These are phyloP conservation scores for Fusarium sp. DNA, from an alignment of 2,329 filamentous ascomycete genomes.

Conservation along the genomic window DNA sequence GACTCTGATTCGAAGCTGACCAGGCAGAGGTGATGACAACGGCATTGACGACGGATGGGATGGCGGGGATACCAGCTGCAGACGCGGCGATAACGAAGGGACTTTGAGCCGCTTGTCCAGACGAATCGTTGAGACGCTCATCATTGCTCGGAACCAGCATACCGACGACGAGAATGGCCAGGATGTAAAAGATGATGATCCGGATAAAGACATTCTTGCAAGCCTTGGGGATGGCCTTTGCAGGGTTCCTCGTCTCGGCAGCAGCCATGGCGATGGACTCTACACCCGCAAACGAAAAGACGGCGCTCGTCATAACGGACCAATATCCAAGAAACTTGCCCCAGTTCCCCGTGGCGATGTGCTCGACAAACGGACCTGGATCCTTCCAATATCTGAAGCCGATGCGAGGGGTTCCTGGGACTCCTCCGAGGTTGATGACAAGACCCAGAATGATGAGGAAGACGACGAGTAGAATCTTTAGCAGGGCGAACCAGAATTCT, in stretches of 20 bases:
- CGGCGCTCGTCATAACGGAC: conserved; percentile 71
- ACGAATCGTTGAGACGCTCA: conserved; percentile 62
- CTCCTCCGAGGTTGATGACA: conserved; percentile 46
- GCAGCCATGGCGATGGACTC: conserved; percentile 72
- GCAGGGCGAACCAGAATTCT: conserved; percentile 63
- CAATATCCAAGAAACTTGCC: conserved; percentile 76
- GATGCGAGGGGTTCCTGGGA: conserved; percentile 39
- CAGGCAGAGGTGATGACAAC: conserved; percentile 79
- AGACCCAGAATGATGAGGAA: conserved; percentile 62
- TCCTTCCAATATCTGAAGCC: conserved; percentile 55
- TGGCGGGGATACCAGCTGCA: conserved; percentile 73
- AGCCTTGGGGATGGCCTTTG: conserved; percentile 64
- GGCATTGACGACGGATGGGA: conserved; percentile 81
- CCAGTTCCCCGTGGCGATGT: conserved; percentile 68
- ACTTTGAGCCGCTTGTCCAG: conserved; percentile 55
- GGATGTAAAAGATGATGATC: conserved; percentile 72
- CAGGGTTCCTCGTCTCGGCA: conserved; percentile 68
- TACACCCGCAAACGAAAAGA: conserved; percentile 77
- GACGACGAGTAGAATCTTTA: conserved; percentile 66
- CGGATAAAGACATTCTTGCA: conserved; percentile 69
- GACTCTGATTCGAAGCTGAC: conserved; percentile 76
- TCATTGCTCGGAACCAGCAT: conserved; percentile 72
- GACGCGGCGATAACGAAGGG: conserved; percentile 80
- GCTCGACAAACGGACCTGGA: conserved; percentile 75
- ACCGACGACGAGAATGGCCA: conserved; percentile 77